These are phyloP conservation scores for Cytidiella melzeri DNA, from an alignment of 768 basidiomycete genomes.

Conservation along the genomic window DNA sequence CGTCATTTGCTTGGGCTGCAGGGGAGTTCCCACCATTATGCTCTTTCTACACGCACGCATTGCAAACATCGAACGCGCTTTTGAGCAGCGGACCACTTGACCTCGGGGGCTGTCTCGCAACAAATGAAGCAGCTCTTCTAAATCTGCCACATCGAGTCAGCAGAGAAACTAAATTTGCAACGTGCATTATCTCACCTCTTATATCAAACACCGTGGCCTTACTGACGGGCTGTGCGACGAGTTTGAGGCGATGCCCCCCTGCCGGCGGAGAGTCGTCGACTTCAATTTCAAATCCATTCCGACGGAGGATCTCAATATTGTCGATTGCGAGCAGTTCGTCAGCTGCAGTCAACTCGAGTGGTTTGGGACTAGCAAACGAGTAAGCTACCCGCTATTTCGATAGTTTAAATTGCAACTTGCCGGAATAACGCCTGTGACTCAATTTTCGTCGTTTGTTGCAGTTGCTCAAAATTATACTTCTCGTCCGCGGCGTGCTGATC, in stretches of 20 bases:
- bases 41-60: constrained; percentile 94
- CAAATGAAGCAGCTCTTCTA: constrained; percentile 88
- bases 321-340: constrained; percentile 88
- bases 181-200: constrained; percentile 51
- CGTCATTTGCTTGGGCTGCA: constrained; percentile 75
- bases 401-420: constrained; percentile 36
- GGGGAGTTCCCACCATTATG: constrained; percentile 89
- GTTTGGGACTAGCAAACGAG: constrained; percentile 53
- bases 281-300: constrained; percentile 87
- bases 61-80: constrained; percentile 94
- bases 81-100: constrained; percentile 86
- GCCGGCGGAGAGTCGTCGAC: constrained; percentile 35
- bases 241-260: constrained; percentile 41
- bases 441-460: constrained; percentile 88
- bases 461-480: constrained; percentile 95
- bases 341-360: constrained; percentile 78
- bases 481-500: constrained; percentile 98
- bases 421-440: constrained; percentile 78
- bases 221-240: constrained; percentile 85
- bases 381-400: not conserved
- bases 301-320: constrained; percentile 73
- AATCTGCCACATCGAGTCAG: constrained; percentile 42
- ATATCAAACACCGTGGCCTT: constrained; percentile 87
- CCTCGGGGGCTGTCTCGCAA: constrained; percentile 73
- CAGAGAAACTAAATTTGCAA: not conserved